These are phyloP conservation scores for Immersiporthe knoxdaviesiana DNA, from an alignment of 2,329 filamentous ascomycete genomes.

Conservation along the genomic window DNA sequence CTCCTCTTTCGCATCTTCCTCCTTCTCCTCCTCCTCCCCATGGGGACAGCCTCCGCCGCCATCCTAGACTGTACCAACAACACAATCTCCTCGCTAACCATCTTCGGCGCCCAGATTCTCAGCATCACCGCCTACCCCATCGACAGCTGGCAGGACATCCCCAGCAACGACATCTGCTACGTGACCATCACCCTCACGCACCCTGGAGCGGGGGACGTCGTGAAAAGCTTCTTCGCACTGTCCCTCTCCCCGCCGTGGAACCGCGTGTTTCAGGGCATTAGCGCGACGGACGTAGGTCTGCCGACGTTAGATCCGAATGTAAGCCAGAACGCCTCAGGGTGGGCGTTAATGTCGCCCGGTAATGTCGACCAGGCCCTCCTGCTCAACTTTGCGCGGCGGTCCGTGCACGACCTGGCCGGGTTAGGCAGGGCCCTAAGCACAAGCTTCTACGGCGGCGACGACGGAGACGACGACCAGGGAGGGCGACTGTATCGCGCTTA, in stretches of 20 bases:
- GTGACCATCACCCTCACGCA: conserved; percentile 1
- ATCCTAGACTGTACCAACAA: not conserved
- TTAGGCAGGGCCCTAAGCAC: not conserved
- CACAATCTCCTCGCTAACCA: not conserved
- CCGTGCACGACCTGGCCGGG: conserved; percentile 14
- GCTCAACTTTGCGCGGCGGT: conserved; percentile 9
- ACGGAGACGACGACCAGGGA: not conserved
- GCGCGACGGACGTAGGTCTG: no score
- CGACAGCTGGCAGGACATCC: not conserved
- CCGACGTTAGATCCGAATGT: no score
- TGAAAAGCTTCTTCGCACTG: not conserved
- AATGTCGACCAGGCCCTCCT: conserved; percentile 13
- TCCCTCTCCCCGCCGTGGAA: not conserved
- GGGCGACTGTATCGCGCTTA: conserved; percentile 34
- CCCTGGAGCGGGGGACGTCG: not conserved
- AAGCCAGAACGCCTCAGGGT: no score
- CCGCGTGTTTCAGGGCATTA: not conserved
- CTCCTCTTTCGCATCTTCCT: no score
- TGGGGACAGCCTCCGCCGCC: not conserved
- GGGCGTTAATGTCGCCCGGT: not conserved
- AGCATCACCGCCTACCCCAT: conserved; percentile 2
- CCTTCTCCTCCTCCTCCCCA: not conserved
- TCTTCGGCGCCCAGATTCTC: not conserved
- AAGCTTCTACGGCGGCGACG: no score
- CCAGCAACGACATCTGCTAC: not conserved